Evolutionary conservation across 768 basidiomycete genomes (phyloP).

Genomic region (Infundibulicybe gibba): DNA sequence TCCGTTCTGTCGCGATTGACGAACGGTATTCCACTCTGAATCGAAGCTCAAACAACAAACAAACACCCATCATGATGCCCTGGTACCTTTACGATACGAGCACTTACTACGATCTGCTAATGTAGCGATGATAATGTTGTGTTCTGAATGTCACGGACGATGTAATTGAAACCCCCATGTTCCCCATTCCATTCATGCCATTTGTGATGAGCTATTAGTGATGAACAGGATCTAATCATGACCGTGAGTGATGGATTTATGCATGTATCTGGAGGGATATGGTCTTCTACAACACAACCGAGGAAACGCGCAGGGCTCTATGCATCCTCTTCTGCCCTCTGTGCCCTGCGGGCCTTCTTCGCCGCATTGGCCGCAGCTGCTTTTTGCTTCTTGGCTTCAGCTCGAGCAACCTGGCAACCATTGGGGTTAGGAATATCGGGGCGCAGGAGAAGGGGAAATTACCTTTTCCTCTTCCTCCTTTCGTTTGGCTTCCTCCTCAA

Average conservation of each 20-base stretch:
- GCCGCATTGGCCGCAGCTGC: constrained; percentile 85
- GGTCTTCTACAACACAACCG: neutral
- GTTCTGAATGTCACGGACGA: too few relatives aligned
- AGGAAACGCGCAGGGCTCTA: neutral
- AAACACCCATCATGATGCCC: too few relatives aligned
- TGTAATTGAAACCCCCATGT: neutral
- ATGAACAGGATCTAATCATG: too few relatives aligned
- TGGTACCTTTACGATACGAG: too few relatives aligned
- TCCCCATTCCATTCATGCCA: neutral
- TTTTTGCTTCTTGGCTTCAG: constrained; percentile 82
- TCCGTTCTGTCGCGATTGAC: constrained; percentile 12
- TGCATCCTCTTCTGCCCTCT: constrained; percentile 40
- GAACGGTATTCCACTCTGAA: constrained; percentile 14
- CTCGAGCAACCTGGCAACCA: constrained; percentile 44
- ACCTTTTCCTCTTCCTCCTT: constrained; percentile 88
- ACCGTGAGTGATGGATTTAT: too few relatives aligned
- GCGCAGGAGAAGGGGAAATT: neutral
- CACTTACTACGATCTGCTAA: too few relatives aligned
- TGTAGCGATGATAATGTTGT: too few relatives aligned
- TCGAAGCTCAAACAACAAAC: too few relatives aligned
- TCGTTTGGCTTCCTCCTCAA: constrained; percentile 66
- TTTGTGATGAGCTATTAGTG: too few relatives aligned
- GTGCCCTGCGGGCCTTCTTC: constrained; percentile 79
- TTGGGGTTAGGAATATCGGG: neutral
- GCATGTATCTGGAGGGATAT: too few relatives aligned